Evolutionary conservation across 345 rosid species (phyloP).

Genomic region (Brassica nigra): DNA sequence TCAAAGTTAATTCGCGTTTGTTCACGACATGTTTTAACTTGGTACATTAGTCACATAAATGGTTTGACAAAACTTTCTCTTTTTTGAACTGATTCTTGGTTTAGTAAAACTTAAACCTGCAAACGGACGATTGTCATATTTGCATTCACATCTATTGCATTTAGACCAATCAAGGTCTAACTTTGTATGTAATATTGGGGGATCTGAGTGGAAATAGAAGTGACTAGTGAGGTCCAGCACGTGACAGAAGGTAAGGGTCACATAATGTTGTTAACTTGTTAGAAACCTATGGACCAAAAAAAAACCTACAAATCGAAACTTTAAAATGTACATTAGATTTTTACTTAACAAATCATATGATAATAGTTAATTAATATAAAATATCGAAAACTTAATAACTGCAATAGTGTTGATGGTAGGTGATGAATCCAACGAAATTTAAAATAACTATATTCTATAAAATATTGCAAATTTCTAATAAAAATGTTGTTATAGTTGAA

Average conservation of each 20-base stretch:
- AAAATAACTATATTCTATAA: not conserved
- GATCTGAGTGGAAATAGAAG: constrained; percentile 22
- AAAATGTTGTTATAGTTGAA: not conserved
- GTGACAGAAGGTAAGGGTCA: constrained; percentile 24
- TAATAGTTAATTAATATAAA: too few species aligned
- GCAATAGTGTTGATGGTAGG: too few species aligned
- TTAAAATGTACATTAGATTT: not conserved
- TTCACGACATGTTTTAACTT: too few species aligned
- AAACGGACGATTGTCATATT: not conserved
- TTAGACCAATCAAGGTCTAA: not conserved
- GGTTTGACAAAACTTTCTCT: too few species aligned
- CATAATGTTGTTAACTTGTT: constrained; percentile 14
- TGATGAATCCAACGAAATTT: not conserved
- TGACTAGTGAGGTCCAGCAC: constrained; percentile 35
- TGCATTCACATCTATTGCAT: not conserved
- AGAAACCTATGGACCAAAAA: constrained; percentile 1
- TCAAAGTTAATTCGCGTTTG: too few species aligned
- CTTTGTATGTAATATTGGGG: constrained; percentile 10
- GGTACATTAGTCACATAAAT: too few species aligned
- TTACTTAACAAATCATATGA: not conserved
- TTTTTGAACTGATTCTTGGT: too few species aligned
- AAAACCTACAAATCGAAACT: not conserved
- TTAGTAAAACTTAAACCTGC: not conserved
- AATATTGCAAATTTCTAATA: not conserved
- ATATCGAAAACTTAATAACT: too few species aligned